phyloP scores from a whole-genome alignment of 2,329 filamentous ascomycete species.

The Paecilomyces niveus region DNA sequence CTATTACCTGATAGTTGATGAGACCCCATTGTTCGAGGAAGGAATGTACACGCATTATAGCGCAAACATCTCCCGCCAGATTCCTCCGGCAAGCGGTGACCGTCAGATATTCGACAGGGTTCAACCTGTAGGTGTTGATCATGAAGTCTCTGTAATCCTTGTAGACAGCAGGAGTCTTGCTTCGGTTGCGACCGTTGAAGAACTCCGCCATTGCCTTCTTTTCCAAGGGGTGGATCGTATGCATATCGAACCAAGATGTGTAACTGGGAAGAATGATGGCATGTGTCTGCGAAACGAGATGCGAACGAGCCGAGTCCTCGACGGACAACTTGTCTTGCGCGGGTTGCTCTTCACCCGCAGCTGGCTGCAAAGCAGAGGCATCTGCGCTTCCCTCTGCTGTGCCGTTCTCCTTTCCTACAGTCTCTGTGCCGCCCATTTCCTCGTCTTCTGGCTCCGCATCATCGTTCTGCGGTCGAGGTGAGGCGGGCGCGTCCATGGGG shows the following conservation, averaged over 20 bases:
- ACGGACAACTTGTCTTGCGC: slow-evolving; percentile 70
- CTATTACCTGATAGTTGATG: slow-evolving; percentile 89
- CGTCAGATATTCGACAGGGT: slow-evolving; percentile 91
- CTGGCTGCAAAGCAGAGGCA: slow-evolving; percentile 30
- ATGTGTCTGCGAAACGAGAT: slow-evolving; percentile 88
- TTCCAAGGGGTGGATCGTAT: slow-evolving; percentile 81
- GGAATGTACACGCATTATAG: slow-evolving; percentile 96
- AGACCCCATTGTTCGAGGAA: slow-evolving; percentile 98
- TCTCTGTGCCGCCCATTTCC: slow-evolving; percentile 65
- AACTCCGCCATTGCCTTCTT: slow-evolving; percentile 94
- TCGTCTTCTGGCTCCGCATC: slow-evolving; percentile 60
- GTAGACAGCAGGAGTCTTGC: slow-evolving; percentile 95
- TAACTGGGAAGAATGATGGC: slow-evolving; percentile 96
- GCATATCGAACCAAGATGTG: slow-evolving; percentile 99
- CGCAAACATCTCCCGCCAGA: slow-evolving; percentile 92
- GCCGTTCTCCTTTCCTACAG: slow-evolving; percentile 40
- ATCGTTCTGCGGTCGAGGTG: slow-evolving; percentile 55
- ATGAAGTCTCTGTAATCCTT: slow-evolving; percentile 99
- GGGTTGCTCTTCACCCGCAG: slow-evolving; percentile 48
- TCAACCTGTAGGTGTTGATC: slow-evolving; percentile 98
- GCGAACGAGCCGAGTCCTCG: slow-evolving; percentile 81
- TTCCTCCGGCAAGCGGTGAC: slow-evolving; percentile 95
- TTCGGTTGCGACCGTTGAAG: slow-evolving; percentile 96
- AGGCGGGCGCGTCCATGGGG: slow-evolving; percentile 62
- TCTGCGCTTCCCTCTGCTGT: slow-evolving; percentile 39